These are phyloP conservation scores for Cordyceps javanica DNA, from an alignment of 2,329 filamentous ascomycete species.

Conservation along the genomic window DNA sequence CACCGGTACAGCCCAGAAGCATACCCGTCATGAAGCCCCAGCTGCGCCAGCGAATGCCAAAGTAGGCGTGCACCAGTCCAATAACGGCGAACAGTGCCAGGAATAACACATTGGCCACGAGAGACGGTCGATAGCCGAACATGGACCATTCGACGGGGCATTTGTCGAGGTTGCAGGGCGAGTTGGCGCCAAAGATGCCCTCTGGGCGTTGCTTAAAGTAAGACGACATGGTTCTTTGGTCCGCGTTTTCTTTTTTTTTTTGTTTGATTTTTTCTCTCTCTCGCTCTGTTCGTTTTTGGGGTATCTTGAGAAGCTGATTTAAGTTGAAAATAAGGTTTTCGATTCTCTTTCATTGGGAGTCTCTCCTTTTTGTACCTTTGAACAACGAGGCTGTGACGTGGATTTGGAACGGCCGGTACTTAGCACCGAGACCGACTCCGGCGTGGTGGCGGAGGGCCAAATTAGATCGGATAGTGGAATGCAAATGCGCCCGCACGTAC, in stretches of 20 bases:
- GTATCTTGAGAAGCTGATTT: no score
- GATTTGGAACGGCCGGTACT: background rate
- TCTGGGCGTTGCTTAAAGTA: background rate
- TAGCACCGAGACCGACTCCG: background rate
- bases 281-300: background rate
- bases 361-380: no score
- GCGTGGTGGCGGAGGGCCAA: background rate
- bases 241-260: no score
- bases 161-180: conserved; percentile 41
- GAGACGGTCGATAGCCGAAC: conserved; percentile 48
- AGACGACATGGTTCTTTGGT: no score
- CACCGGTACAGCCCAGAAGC: conserved; percentile 48
- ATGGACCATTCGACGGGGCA: conserved; percentile 43
- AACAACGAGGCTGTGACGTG: background rate
- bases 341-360: no score
- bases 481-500: background rate
- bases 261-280: background rate
- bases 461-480: background rate
- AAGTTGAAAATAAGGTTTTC: no score
- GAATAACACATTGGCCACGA: conserved; percentile 48
- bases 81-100: conserved; percentile 42
- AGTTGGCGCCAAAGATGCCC: conserved; percentile 34
- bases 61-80: conserved; percentile 33
- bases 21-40: conserved; percentile 47
- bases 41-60: conserved; percentile 41